phyloP scores from a whole-genome alignment of 1,284 basidiomycete species.

The Microbotryomycetes sp. region DNA sequence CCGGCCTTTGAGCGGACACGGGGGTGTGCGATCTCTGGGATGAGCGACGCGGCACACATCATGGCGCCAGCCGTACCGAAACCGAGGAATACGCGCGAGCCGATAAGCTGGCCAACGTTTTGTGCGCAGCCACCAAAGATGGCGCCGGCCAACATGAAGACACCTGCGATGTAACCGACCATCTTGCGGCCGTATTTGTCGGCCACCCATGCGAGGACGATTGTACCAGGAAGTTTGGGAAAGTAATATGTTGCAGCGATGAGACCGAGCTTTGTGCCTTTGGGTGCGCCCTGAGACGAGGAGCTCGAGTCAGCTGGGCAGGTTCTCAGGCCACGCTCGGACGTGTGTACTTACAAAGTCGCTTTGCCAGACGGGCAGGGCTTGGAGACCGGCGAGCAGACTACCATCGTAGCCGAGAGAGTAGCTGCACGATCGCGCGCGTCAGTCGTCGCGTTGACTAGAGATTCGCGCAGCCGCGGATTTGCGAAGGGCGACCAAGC shows the following conservation, averaged over 20 bases:
- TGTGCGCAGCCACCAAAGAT: conserved; percentile 8
- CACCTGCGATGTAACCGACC: not conserved
- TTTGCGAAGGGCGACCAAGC: not conserved
- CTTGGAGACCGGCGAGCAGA: conserved; percentile 3
- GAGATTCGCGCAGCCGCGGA: too few species aligned
- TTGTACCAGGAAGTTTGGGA: conserved; percentile 5
- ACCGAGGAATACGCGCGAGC: conserved; percentile 12
- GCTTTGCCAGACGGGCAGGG: conserved; percentile 4
- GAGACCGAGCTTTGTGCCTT: conserved; percentile 17
- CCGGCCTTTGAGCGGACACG: not conserved
- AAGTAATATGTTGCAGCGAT: conserved; percentile 15
- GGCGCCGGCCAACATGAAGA: conserved; percentile 7
- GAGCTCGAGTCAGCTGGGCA: not conserved
- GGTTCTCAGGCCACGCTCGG: not conserved
- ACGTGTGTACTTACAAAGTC: not conserved
- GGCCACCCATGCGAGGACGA: conserved; percentile 1
- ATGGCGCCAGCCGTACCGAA: not conserved
- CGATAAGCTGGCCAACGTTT: conserved; percentile 11
- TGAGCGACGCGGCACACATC: not conserved
- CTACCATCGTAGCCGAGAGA: conserved; percentile 2
- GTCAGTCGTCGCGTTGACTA: too few species aligned
- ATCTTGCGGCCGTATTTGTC: conserved; percentile 9
- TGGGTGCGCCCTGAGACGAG: not conserved
- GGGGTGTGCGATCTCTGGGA: not conserved
- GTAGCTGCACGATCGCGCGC: not conserved